These are phyloP conservation scores for Patellifolia procumbens DNA, from an alignment of 179 eudicot genomes.

Conservation along the genomic window DNA sequence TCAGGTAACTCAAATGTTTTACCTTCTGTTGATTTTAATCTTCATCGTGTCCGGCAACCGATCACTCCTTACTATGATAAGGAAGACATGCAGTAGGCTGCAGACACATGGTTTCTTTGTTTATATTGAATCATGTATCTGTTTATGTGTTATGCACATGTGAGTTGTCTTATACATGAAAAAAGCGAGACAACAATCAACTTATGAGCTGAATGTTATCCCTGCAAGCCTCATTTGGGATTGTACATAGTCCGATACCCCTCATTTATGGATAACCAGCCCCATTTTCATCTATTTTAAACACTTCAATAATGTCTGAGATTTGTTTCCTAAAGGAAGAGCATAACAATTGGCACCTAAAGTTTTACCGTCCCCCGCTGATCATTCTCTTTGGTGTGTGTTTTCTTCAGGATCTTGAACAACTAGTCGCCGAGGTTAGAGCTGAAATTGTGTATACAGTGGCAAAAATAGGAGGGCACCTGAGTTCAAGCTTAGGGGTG, in stretches of 20 bases:
- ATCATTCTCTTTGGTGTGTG: background rate
- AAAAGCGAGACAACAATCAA: too few species aligned
- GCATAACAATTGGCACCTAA: background rate
- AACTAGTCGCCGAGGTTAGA: constrained; percentile 59
- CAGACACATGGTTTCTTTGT: background rate
- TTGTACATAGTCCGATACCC: too few species aligned
- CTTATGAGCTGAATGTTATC: too few species aligned
- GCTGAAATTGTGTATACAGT: constrained; percentile 59
- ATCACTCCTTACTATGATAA: too few species aligned
- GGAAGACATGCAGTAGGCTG: background rate
- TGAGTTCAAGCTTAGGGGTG: constrained; percentile 71
- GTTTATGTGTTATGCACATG: too few species aligned
- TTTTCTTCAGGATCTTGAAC: constrained; percentile 58
- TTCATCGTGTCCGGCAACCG: background rate
- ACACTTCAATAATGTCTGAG: too few species aligned
- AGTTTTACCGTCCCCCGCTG: background rate
- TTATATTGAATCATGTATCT: too few species aligned
- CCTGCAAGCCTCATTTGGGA: too few species aligned
- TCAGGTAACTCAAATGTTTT: constrained; percentile 28
- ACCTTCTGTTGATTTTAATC: background rate
- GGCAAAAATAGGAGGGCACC: constrained; percentile 66
- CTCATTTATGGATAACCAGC: too few species aligned
- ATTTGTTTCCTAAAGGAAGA: background rate
- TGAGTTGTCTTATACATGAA: too few species aligned
- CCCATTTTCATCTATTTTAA: too few species aligned